phyloP scores from a whole-genome alignment of 164 flowering plant species.

The Liquidambar formosana region DNA sequence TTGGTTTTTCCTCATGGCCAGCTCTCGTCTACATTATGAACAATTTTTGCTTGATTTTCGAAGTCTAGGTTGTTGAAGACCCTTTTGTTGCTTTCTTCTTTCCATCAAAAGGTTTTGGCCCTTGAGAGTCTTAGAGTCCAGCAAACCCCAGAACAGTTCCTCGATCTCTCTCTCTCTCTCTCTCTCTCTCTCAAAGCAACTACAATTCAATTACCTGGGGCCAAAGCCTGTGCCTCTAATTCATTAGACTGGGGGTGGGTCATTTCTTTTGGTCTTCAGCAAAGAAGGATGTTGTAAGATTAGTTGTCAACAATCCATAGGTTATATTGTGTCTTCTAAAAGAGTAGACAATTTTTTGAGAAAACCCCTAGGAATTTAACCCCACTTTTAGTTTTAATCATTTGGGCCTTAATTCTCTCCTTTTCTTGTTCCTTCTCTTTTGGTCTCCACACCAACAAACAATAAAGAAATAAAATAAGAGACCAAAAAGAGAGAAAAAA shows the following conservation, averaged over 20 bases:
- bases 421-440: constrained; percentile 22
- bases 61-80: constrained; percentile 8
- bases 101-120: constrained; percentile 13
- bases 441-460: constrained; percentile 34
- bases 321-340: neutral
- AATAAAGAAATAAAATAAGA: constrained; percentile 1
- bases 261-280: neutral
- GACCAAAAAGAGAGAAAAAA: neutral
- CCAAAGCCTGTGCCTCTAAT: neutral
- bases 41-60: constrained; percentile 6
- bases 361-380: neutral
- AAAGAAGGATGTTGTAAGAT: neutral
- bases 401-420: constrained; percentile 1
- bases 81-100: constrained; percentile 14
- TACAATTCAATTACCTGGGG: constrained; percentile 2
- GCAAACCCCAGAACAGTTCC: constrained; percentile 3
- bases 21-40: constrained; percentile 3
- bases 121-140: constrained; percentile 2
- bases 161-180: neutral
- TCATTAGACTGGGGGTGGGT: neutral
- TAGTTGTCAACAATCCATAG: neutral
- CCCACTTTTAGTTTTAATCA: neutral
- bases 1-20: constrained; percentile 12
- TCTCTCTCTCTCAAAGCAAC: neutral
- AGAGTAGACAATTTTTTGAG: neutral